A percentile compares a stretch with the other conserved stretches of the same genome.
These are phyloP conservation scores for Rhizopus sp. DNA, from an alignment of 371 early-diverging fungal genomes.

Conservation along the genomic window DNA sequence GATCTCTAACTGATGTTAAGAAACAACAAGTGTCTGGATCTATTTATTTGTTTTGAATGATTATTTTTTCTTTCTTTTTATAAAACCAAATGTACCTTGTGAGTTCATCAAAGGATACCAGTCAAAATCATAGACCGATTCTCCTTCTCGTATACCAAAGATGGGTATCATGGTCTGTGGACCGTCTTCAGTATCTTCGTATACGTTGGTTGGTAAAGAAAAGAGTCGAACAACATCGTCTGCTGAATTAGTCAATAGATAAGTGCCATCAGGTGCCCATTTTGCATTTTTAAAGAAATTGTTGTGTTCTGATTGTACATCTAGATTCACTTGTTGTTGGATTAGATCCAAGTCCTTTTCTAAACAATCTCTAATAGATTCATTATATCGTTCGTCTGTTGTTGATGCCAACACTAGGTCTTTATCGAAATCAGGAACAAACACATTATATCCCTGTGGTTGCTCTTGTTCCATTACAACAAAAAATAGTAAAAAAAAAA, in stretches of 20 bases:
- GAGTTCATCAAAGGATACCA: constrained; percentile 73
- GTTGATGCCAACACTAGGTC: constrained; percentile 23
- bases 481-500: too few species aligned
- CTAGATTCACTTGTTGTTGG: constrained; percentile 19
- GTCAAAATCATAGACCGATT: constrained; percentile 62
- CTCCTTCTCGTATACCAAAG: constrained; percentile 54
- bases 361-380: constrained; percentile 18
- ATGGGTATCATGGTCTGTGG: constrained; percentile 27
- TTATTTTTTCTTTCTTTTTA: neutral
- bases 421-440: constrained; percentile 20
- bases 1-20: constrained; percentile 64
- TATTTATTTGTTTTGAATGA: constrained; percentile 5
- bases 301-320: constrained; percentile 21
- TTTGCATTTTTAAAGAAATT: constrained; percentile 41
- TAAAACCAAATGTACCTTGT: constrained; percentile 37
- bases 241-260: constrained; percentile 60
- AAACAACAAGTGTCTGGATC: constrained; percentile 71
- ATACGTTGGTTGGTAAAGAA: constrained; percentile 36
- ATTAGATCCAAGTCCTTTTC: constrained; percentile 16
- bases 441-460: constrained; percentile 12
- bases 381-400: constrained; percentile 31
- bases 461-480: constrained; percentile 5
- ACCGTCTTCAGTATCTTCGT: constrained; percentile 21
- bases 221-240: constrained; percentile 63
- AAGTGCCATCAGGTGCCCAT: constrained; percentile 72